Percentiles rank a stretch among this genome's conserved stretches.
Evolutionary conservation across 2,329 filamentous ascomycete genomes (phyloP).

Genomic region (Calonectria pteridis): DNA sequence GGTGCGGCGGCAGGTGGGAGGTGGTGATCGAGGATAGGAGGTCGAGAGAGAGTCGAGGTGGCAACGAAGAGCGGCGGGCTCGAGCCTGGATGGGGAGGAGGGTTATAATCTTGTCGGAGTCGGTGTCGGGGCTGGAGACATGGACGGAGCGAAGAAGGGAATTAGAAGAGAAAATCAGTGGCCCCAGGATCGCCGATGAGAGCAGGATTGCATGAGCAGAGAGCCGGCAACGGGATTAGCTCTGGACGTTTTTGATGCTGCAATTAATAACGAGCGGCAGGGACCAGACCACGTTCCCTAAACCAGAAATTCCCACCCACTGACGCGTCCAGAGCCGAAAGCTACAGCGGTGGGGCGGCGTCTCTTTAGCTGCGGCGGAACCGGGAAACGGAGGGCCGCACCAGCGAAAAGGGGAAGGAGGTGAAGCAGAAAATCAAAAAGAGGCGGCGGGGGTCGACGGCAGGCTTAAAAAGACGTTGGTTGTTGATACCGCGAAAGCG

Average conservation of each 20-base stretch:
- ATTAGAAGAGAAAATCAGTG: neutral
- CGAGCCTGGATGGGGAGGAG: neutral
- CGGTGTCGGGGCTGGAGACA: neutral
- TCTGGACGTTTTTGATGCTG: constrained; percentile 24
- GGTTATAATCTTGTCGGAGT: neutral
- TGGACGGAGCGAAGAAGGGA: constrained; percentile 6
- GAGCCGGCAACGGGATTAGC: neutral
- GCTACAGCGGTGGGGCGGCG: constrained; percentile 39
- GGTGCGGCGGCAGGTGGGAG: constrained; percentile 35
- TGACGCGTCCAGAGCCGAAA: constrained; percentile 41
- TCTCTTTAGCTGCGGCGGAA: constrained; percentile 13
- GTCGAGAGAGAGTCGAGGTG: neutral
- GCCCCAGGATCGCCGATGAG: neutral
- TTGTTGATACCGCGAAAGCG: neutral
- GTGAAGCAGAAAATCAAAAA: constrained; percentile 17
- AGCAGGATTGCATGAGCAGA: constrained; percentile 18
- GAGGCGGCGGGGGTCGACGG: constrained; percentile 4
- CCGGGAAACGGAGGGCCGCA: constrained; percentile 3
- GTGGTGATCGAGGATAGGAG: constrained; percentile 33
- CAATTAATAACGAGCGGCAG: constrained; percentile 46
- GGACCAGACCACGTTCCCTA: constrained; percentile 47
- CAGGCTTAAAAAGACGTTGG: neutral
- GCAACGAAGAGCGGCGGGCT: neutral
- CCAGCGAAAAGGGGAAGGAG: constrained; percentile 29
- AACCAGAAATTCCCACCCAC: constrained; percentile 38